Base-by-base conservation (phyloP, 2,329 filamentous ascomycete species). In the Xylaria arbuscula region DNA sequence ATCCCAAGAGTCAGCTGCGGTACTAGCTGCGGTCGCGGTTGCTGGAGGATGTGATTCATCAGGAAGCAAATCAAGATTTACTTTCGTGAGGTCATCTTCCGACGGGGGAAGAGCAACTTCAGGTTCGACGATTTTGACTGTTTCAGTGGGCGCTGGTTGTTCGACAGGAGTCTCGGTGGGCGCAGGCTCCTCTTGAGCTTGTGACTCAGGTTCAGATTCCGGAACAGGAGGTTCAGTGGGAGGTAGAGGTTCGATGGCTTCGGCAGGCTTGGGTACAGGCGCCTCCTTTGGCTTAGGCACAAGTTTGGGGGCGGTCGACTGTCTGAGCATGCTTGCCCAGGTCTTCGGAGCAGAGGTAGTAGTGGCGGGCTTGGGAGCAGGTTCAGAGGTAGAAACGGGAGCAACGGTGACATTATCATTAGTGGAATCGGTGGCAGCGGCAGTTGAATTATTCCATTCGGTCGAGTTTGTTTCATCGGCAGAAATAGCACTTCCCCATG, bases 51-150 rank as follows among this genome's bases (percentile, higher is more conserved):
- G 84, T 51, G 95, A 97, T 64, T 86, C 87, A 82, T 98, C 94
- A 72, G 90, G 91, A 74, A 98, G 87, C 81, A 95, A 93, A 80
- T 97, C 94, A 66, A 98, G 91, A 81, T 98, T 98, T 75, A 90
- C 91, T 83, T 95, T 90, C 34, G 95, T 98, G 72, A 98, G 87
- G 76, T 94, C 90, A 79, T 94, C 93, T 81, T 92, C 91, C 28
- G 93, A 88, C 17, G 92, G 91, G 56, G 87, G 86, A 54, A 95
- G 81, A 56, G 86, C 83, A 59, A 86, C 80, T 74, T 86, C 87
- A 62, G 85, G 81, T 67, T 85, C 85, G 67, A 83, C 81, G 50
- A 83, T 79, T 63, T 79, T 76, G 36, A 82, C 79, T 4, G 81
- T 76, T 53, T 78, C 73, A 51, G 55, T 62, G 69, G 80, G 74